A percentile compares a stretch with the other conserved stretches of the same genome.
Conservation (phyloP, 495 filamentous ascomycete genomes). For the Tuber melanosporum region DNA sequence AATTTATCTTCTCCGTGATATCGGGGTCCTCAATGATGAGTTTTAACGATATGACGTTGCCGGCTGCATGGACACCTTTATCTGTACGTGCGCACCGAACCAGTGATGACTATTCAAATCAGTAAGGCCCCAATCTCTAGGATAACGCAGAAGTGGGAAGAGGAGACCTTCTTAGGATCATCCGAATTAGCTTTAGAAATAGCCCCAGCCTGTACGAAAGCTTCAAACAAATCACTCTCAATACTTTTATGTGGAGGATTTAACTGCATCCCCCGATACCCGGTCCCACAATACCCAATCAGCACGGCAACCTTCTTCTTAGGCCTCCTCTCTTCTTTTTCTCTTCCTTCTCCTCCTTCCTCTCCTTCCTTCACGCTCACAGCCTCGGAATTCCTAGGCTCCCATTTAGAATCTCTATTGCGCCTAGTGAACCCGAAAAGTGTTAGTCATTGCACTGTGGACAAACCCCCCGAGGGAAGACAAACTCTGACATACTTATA, state of each 20-base stretch:
- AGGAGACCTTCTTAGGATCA: conserved; percentile 73
- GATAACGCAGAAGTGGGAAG: neutral
- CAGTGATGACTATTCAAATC: conserved; percentile 59
- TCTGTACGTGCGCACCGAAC: conserved; percentile 92
- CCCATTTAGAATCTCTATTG: conserved; percentile 24
- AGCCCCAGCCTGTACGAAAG: conserved; percentile 80
- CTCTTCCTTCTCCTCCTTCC: conserved; percentile 10
- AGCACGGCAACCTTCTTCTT: conserved; percentile 94
- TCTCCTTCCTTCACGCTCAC: conserved; percentile 4
- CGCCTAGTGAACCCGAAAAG: conserved; percentile 3
- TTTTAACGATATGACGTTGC: conserved; percentile 92
- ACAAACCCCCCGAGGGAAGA: conserved; percentile 14
- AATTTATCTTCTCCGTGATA: conserved; percentile 84
- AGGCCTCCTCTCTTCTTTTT: conserved; percentile 66
- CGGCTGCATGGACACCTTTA: conserved; percentile 95
- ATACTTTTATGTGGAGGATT: conserved; percentile 76
- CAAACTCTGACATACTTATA: conserved; percentile 36
- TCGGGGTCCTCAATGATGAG: conserved; percentile 87
- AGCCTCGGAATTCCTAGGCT: conserved; percentile 7
- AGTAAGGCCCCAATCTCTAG: neutral
- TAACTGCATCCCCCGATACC: conserved; percentile 94
- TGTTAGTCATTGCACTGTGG: neutral
- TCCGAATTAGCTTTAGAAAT: conserved; percentile 94
- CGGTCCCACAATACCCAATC: conserved; percentile 92
- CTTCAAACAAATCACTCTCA: conserved; percentile 90